Percentiles rank a stretch among this genome's conserved stretches.
These are phyloP conservation scores for Selaginella tamariscina DNA, from an alignment of 75 land plant species.

Conservation along the genomic window DNA sequence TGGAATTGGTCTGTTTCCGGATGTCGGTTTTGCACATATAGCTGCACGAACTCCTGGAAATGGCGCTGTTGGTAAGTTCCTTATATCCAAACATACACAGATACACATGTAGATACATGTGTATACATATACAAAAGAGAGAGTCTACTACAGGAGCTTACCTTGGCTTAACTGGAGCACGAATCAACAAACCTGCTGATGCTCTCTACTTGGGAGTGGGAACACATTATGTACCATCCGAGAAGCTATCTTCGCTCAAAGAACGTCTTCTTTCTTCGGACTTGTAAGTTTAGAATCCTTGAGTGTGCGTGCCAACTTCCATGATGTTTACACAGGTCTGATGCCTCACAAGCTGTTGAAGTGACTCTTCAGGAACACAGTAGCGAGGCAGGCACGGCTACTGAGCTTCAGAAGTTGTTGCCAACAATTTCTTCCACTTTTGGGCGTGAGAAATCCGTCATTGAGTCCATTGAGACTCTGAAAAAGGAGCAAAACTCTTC, in stretches of 20 bases:
- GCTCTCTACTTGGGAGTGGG: slow-evolving; percentile 82
- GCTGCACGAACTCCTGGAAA: slow-evolving; percentile 73
- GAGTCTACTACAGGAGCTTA: slow-evolving; percentile 69
- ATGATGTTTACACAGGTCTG: slow-evolving; percentile 5
- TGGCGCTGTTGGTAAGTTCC: slow-evolving; percentile 69
- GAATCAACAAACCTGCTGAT: slow-evolving; percentile 73
- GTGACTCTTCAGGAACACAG: slow-evolving; percentile 33
- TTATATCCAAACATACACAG: no score
- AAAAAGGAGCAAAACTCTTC: slow-evolving; percentile 37
- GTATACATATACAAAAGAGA: no score
- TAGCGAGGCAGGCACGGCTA: slow-evolving; percentile 39
- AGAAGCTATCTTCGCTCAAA: slow-evolving; percentile 48
- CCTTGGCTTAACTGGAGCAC: slow-evolving; percentile 78
- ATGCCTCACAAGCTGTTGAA: slow-evolving; percentile 48
- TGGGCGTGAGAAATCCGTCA: slow-evolving; percentile 40
- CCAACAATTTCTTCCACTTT: slow-evolving; percentile 56
- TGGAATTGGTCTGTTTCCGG: slow-evolving; percentile 95
- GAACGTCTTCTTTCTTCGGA: slow-evolving; percentile 42
- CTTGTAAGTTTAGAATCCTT: slow-evolving; percentile 39
- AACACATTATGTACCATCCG: slow-evolving; percentile 77
- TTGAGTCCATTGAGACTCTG: slow-evolving; percentile 47
- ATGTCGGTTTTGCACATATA: slow-evolving; percentile 87
- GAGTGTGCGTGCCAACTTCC: not conserved
- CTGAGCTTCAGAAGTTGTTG: slow-evolving; percentile 41
- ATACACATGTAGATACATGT: no score